phyloP scores from a whole-genome alignment of 1,284 basidiomycete species.

The Moesziomyces sp. region DNA sequence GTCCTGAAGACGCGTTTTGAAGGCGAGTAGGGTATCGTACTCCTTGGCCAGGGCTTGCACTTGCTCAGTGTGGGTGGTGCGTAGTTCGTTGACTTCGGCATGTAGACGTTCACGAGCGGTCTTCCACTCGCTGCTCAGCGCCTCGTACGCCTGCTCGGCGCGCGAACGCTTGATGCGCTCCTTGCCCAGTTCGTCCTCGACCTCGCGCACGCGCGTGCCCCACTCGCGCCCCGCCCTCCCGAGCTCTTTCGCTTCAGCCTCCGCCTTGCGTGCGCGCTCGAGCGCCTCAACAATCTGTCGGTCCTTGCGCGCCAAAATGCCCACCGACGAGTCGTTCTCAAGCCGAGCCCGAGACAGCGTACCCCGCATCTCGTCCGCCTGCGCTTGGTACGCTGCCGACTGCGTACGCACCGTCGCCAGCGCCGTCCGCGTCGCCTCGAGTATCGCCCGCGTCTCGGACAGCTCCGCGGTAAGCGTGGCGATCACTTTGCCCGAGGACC shows the following conservation, averaged over 20 bases:
- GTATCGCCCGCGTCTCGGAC: slow-evolving; percentile 61
- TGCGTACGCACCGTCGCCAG: slow-evolving; percentile 79
- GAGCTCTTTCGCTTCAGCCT: slow-evolving; percentile 61
- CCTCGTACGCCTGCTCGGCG: slow-evolving; percentile 54
- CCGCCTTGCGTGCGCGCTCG: slow-evolving; percentile 63
- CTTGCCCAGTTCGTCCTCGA: slow-evolving; percentile 57
- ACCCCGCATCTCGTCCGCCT: slow-evolving; percentile 86
- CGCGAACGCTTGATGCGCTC: slow-evolving; percentile 39
- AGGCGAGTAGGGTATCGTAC: slow-evolving; percentile 18
- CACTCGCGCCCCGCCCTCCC: slow-evolving; percentile 57
- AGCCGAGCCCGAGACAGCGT: slow-evolving; percentile 79
- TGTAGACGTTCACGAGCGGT: slow-evolving; percentile 31
- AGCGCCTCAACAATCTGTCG: slow-evolving; percentile 77
- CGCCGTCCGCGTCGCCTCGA: slow-evolving; percentile 84
- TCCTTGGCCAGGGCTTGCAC: slow-evolving; percentile 17
- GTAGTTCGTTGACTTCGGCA: slow-evolving; percentile 43
- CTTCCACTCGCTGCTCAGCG: slow-evolving; percentile 50
- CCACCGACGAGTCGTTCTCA: slow-evolving; percentile 85
- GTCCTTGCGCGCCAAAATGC: slow-evolving; percentile 85
- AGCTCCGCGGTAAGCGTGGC: slow-evolving; percentile 49
- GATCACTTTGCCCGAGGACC: slow-evolving; percentile 44
- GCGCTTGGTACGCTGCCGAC: slow-evolving; percentile 78
- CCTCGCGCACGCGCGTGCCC: slow-evolving; percentile 57
- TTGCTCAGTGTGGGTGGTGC: slow-evolving; percentile 6
- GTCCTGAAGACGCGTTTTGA: slow-evolving; percentile 22